Evolutionary conservation across 306 rosid genomes (phyloP).

Genomic region (Ormosia emarginata): DNA sequence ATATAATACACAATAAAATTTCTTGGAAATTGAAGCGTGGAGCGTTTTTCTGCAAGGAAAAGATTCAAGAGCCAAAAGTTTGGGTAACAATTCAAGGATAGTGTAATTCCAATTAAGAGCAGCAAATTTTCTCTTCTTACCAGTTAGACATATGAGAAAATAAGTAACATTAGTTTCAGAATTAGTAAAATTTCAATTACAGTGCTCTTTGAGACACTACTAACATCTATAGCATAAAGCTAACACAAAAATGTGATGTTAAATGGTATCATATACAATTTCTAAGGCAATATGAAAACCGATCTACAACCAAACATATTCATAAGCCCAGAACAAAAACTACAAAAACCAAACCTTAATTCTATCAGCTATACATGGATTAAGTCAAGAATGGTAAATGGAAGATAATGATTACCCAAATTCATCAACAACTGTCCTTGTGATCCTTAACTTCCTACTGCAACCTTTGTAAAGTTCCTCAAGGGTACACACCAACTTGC

Average conservation of each 20-base stretch:
- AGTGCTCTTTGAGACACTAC: neutral
- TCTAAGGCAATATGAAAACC: neutral
- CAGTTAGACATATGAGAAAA: neutral
- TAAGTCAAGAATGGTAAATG: neutral
- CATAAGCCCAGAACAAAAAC: neutral
- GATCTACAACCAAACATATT: neutral
- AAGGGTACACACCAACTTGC: slow-evolving; percentile 52
- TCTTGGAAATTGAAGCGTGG: neutral
- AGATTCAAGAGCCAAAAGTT: neutral
- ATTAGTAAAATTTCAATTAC: neutral
- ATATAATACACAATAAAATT: neutral
- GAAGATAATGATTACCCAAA: slow-evolving; percentile 45
- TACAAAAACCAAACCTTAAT: neutral
- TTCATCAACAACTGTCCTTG: slow-evolving; percentile 55
- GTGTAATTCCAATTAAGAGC: neutral
- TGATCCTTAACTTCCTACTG: slow-evolving; percentile 52
- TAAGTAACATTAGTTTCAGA: neutral
- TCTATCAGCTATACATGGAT: neutral
- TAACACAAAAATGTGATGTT: neutral
- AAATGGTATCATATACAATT: neutral
- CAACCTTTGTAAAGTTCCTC: slow-evolving; percentile 79
- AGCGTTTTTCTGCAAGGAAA: neutral
- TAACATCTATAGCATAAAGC: neutral
- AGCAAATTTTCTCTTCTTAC: neutral
- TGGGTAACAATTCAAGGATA: neutral